phyloP scores from a whole-genome alignment of 2,329 filamentous ascomycete genomes.

The Aureobasidium sp. region DNA sequence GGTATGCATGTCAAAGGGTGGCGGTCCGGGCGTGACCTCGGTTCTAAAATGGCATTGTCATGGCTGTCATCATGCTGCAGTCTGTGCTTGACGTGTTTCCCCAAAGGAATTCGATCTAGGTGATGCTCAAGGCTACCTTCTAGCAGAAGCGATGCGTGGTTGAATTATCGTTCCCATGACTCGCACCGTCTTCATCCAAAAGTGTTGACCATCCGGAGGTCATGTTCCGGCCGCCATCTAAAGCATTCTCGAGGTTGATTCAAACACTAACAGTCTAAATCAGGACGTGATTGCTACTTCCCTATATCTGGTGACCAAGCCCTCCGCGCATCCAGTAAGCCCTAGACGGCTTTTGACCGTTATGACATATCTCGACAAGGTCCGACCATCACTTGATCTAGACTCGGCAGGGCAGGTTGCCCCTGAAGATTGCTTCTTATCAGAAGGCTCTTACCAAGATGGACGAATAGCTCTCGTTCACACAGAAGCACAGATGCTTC shows the following conservation, averaged over 20 bases:
- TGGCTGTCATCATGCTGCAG: neutral
- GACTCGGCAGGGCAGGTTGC: neutral
- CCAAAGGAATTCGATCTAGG: neutral
- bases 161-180: no score
- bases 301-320: constrained; percentile 75
- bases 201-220: neutral
- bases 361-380: constrained; percentile 70
- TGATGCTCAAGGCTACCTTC: no score
- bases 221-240: neutral
- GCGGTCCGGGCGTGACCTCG: neutral
- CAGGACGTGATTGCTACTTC: constrained; percentile 76
- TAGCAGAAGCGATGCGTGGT: no score
- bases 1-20: constrained; percentile 28
- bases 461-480: constrained; percentile 59
- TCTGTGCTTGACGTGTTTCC: neutral
- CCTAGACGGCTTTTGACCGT: constrained; percentile 77
- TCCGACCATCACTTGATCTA: constrained; percentile 40
- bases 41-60: neutral
- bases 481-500: constrained; percentile 72
- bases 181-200: no score
- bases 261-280: constrained; percentile 9
- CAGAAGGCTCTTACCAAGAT: constrained; percentile 63
- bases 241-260: neutral
- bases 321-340: constrained; percentile 68
- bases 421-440: constrained; percentile 25